phyloP scores from a whole-genome alignment of 2,329 filamentous ascomycete genomes.

The Juglanconis sp. region DNA sequence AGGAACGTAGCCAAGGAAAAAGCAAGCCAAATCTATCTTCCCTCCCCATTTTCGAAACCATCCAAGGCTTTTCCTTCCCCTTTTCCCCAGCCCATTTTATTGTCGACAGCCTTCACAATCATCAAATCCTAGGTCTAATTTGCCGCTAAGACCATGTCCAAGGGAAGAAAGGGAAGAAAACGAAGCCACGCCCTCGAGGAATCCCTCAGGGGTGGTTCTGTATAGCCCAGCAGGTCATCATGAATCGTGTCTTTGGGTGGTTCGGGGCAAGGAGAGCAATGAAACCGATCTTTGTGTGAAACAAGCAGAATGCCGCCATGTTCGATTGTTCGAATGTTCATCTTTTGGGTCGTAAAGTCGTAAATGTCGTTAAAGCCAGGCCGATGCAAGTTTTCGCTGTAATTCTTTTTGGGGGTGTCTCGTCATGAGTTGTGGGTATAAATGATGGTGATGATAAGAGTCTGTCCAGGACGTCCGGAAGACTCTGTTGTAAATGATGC shows the following conservation, averaged over 20 bases:
- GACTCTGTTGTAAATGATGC: constrained; percentile 27
- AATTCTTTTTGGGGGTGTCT: constrained; percentile 8
- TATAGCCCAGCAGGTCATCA: constrained; percentile 2
- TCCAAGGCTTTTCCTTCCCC: background rate
- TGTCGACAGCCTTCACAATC: background rate
- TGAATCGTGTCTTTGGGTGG: background rate
- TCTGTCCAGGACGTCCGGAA: background rate
- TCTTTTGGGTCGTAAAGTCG: constrained; percentile 13
- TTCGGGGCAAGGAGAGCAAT: background rate
- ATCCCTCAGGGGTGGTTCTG: background rate
- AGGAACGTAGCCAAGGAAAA: background rate
- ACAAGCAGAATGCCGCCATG: constrained; percentile 1
- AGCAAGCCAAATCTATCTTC: background rate
- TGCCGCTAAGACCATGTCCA: background rate
- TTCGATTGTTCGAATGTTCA: constrained; percentile 18
- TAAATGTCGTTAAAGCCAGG: constrained; percentile 11
- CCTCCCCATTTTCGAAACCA: background rate
- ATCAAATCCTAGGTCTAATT: background rate
- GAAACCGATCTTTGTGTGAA: background rate
- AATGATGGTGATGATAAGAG: constrained; percentile 3
- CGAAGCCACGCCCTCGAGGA: background rate
- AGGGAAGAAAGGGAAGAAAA: background rate
- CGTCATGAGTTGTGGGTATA: constrained; percentile 14
- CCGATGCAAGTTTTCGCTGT: constrained; percentile 5
- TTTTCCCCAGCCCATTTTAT: background rate